phyloP scores from a whole-genome alignment of 2,329 filamentous ascomycete genomes.

The Alternaria novae-zelandiae region DNA sequence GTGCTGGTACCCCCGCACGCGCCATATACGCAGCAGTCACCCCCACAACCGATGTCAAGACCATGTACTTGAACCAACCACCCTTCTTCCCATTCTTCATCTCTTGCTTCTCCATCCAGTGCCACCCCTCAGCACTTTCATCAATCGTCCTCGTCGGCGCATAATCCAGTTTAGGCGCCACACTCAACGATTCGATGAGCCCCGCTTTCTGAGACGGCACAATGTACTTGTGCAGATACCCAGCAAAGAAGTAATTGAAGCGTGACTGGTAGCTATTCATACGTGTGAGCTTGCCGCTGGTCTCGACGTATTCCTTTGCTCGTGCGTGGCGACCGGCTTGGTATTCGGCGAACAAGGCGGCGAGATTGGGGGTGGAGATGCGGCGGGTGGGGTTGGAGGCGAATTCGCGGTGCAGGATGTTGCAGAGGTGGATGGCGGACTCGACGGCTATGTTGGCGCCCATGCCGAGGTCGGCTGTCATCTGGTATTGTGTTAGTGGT shows the following conservation, averaged over 20 bases:
- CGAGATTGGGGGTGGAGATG: conserved; percentile 7
- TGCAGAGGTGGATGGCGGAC: conserved; percentile 23
- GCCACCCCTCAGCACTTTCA: conserved; percentile 15
- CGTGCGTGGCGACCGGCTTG: conserved; percentile 15
- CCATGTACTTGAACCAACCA: neutral
- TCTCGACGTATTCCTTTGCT: conserved; percentile 10
- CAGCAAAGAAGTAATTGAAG: conserved; percentile 12
- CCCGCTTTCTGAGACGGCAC: neutral
- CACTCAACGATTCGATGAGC: conserved; percentile 5
- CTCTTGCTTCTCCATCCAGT: neutral
- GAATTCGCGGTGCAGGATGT: conserved; percentile 21
- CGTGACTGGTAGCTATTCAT: conserved; percentile 16
- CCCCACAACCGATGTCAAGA: neutral
- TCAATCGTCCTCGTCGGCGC: conserved; percentile 19
- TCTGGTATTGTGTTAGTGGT: conserved; percentile 4
- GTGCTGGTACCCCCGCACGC: neutral
- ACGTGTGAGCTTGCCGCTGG: conserved; percentile 16
- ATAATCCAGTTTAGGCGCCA: conserved; percentile 20
- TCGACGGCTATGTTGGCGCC: conserved; percentile 30
- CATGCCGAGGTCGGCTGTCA: conserved; percentile 26
- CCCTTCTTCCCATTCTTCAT: neutral
- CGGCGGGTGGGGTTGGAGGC: conserved; percentile 9
- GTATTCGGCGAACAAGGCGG: conserved; percentile 17
- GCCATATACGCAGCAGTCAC: neutral
- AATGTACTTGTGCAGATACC: conserved; percentile 1